Conservation (phyloP, 129 eudicot species). For the Centaurea solstitialis region DNA sequence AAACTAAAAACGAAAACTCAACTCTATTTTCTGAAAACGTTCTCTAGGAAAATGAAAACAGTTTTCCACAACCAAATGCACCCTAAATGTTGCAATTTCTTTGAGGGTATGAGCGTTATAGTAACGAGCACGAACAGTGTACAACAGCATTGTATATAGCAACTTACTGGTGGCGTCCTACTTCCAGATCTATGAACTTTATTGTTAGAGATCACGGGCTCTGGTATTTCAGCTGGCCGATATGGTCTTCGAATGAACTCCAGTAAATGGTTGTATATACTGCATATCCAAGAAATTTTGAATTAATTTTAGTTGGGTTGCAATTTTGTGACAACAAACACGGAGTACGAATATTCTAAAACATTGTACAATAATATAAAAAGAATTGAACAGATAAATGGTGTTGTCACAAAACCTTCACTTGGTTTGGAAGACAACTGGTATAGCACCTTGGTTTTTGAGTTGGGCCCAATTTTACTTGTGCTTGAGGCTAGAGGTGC, state of each 20-base stretch:
- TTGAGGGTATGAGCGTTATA: background rate
- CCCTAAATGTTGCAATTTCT: background rate
- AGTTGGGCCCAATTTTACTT: no score
- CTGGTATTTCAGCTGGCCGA: conserved; percentile 41
- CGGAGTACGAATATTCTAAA: background rate
- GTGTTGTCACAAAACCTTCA: background rate
- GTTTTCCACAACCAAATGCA: no score
- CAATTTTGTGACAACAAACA: background rate
- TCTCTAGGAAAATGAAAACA: no score
- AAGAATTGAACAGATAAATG: background rate
- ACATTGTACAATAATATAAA: background rate
- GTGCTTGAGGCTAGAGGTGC: no score
- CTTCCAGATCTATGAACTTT: conserved; percentile 27
- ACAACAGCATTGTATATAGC: conserved; percentile 1
- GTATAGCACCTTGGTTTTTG: background rate
- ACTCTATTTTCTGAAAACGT: no score
- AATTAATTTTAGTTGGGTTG: background rate
- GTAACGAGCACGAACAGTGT: background rate
- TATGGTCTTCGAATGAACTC: conserved; percentile 54
- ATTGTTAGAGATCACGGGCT: conserved; percentile 8
- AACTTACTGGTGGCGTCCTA: conserved; percentile 48
- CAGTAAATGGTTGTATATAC: conserved; percentile 69
- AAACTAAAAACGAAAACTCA: no score
- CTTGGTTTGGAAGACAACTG: background rate
- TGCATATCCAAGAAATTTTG: conserved; percentile 31